phyloP scores from a whole-genome alignment of 2,329 filamentous ascomycete genomes.

The Fusarium annulatum region DNA sequence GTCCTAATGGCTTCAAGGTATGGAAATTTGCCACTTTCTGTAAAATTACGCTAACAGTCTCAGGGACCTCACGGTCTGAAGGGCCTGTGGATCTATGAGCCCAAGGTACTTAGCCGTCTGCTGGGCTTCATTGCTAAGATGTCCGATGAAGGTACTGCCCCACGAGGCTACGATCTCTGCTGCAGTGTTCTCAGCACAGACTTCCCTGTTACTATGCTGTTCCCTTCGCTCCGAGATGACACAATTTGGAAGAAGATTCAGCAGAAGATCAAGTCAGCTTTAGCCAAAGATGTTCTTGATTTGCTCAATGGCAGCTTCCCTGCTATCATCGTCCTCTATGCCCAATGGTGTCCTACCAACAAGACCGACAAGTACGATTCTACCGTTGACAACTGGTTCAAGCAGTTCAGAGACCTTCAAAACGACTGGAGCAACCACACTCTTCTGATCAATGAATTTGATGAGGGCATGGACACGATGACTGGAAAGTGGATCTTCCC shows the following conservation, averaged over 20 bases:
- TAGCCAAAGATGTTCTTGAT: conserved; percentile 53
- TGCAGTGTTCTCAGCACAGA: conserved; percentile 58
- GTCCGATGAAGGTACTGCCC: conserved; percentile 56
- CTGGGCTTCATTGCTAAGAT: conserved; percentile 56
- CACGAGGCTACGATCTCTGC: conserved; percentile 60
- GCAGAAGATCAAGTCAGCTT: conserved; percentile 49
- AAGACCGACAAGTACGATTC: conserved; percentile 50
- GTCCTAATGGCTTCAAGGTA: conserved; percentile 26
- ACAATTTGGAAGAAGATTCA: conserved; percentile 38
- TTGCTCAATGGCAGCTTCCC: conserved; percentile 53
- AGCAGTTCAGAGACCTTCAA: conserved; percentile 53
- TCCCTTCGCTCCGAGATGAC: conserved; percentile 50
- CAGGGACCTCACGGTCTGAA: conserved; percentile 48
- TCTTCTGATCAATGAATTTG: conserved; percentile 46
- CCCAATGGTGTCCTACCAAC: conserved; percentile 59
- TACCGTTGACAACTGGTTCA: conserved; percentile 52
- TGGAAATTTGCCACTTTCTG: background rate
- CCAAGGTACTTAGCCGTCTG: conserved; percentile 52
- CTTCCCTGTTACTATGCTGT: conserved; percentile 51
- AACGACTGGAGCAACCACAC: conserved; percentile 39
- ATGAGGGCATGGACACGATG: conserved; percentile 58
- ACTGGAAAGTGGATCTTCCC: conserved; percentile 60
- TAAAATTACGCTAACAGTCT: background rate
- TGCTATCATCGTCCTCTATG: conserved; percentile 57
- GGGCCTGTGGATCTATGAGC: conserved; percentile 55